These are phyloP conservation scores for Starmerella roubikii DNA, from an alignment of 805 yeast genomes.

Conservation along the genomic window DNA sequence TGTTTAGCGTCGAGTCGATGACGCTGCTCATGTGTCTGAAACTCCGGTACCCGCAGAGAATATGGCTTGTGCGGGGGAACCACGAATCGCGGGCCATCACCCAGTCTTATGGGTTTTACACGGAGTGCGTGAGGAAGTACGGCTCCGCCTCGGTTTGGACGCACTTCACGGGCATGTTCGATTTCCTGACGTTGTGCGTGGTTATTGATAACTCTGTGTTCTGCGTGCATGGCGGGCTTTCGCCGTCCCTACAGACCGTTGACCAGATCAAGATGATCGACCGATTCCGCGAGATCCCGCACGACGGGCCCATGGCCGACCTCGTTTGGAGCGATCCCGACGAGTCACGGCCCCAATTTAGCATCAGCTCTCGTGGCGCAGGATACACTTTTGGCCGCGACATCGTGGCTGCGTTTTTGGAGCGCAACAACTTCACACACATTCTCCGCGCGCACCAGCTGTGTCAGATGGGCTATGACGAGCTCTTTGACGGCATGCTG, in stretches of 20 bases:
- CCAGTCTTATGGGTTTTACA: slow-evolving; percentile 91
- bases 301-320: slow-evolving; percentile 99
- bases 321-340: slow-evolving; percentile 98
- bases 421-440: slow-evolving; percentile 62
- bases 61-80: slow-evolving; percentile 77
- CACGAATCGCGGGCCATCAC: slow-evolving; percentile 96
- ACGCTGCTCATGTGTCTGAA: slow-evolving; percentile 68
- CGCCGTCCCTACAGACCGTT: slow-evolving; percentile 87
- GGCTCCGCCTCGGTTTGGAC: slow-evolving; percentile 74
- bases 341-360: slow-evolving; percentile 61
- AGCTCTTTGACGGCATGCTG: slow-evolving; percentile 77
- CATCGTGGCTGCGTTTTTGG: slow-evolving; percentile 75
- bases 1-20: slow-evolving; percentile 87
- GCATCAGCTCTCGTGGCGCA: slow-evolving; percentile 90
- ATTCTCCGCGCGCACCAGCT: slow-evolving; percentile 90
- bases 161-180: slow-evolving; percentile 83
- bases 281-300: slow-evolving; percentile 89
- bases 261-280: slow-evolving; percentile 87
- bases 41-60: slow-evolving; percentile 74
- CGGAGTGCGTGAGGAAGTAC: slow-evolving; percentile 85
- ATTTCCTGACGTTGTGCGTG: slow-evolving; percentile 75
- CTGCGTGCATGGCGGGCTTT: slow-evolving; percentile 93
- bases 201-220: slow-evolving; percentile 81
- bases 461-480: slow-evolving; percentile 91
- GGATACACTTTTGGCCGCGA: slow-evolving; percentile 92